A percentile compares a stretch with the other conserved stretches of the same genome.
Conservation (phyloP, 179 eudicot species). For the Dionaea muscipula region DNA sequence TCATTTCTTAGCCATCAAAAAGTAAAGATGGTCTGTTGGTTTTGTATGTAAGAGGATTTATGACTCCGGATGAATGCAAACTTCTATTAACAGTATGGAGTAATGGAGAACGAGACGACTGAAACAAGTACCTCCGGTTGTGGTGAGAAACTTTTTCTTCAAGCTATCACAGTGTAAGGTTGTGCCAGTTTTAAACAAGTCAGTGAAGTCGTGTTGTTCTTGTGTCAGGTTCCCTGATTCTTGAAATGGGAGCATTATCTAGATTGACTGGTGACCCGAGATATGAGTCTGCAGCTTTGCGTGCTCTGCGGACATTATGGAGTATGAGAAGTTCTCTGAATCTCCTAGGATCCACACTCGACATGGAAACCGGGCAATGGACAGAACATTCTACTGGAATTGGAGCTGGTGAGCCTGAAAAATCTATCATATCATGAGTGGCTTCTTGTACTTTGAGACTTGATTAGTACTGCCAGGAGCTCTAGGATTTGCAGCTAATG, state of each 20-base stretch:
- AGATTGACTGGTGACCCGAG: constrained; percentile 80
- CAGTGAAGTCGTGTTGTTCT: constrained; percentile 16
- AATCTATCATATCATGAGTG: neutral
- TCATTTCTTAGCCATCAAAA: constrained; percentile 7
- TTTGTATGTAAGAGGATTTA: constrained; percentile 43
- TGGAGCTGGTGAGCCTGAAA: constrained; percentile 61
- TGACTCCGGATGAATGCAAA: constrained; percentile 41
- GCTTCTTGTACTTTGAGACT: too few relatives aligned
- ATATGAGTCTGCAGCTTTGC: constrained; percentile 74
- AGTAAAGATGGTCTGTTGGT: constrained; percentile 28
- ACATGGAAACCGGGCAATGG: constrained; percentile 82
- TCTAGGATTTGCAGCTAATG: too few relatives aligned
- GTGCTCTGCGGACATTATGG: constrained; percentile 84
- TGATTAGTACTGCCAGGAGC: too few relatives aligned
- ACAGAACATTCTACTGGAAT: constrained; percentile 84
- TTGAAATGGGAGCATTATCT: constrained; percentile 93
- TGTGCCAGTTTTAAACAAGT: constrained; percentile 4
- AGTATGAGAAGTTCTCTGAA: constrained; percentile 91
- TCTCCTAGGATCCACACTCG: constrained; percentile 88
- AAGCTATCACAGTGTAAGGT: neutral
- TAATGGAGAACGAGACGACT: constrained; percentile 83
- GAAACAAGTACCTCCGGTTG: constrained; percentile 98
- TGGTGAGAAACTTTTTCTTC: constrained; percentile 38
- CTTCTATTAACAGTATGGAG: constrained; percentile 80
- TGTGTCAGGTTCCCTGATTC: constrained; percentile 73